Base-by-base conservation (phyloP, 331 rosid species). In the Rosa hybrid region DNA sequence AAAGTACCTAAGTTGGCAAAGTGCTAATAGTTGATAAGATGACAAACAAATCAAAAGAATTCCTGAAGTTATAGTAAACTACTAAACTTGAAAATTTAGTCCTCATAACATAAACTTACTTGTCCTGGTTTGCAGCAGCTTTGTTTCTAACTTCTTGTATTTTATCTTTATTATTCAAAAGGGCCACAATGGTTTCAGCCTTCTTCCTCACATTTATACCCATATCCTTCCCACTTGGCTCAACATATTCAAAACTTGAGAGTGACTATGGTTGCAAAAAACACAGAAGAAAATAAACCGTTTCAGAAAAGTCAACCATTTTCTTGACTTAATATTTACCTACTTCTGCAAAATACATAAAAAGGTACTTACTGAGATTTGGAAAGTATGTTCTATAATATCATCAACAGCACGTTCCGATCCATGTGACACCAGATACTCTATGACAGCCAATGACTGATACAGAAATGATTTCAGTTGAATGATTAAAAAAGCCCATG, bases 351-450 rank as follows among this genome's bases (percentile, higher is more conserved):
- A 63, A 78, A 81, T 60, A 77, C 54, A 71, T 20, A 59, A 16
- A 57, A 72, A 48, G 45, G 42, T 77, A 74, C 91, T 86, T 87
- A 96, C 99, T 1, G 99, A 93, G 76, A 96, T 93, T 84, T 93
- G 99, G 81, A 96, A 96, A 75, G 99, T 96, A 78, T 96, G 99
- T 72, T 96, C 99, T 71, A 96, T 88, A 83, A 96, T 90, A 89
- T 96, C 99, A 82, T 96, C 99, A 76, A 96, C 97, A 27, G 98
- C 98, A 78, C 98, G 99, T 67, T 96, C 99, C 67, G 99, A 93
- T 83, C 98, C 99, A 90, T 96, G 84, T 34, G 91, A 86, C 71
- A 93, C 91, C 91, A 96, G 84, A 86, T 96, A 96, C 87, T 96
- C 99, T 83, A 93, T 89, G 74, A 96, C 98, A 84, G 99, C 93